Evolutionary conservation across 148 eudicot genomes (phyloP).

Genomic region (Arctostaphylos glauca): DNA sequence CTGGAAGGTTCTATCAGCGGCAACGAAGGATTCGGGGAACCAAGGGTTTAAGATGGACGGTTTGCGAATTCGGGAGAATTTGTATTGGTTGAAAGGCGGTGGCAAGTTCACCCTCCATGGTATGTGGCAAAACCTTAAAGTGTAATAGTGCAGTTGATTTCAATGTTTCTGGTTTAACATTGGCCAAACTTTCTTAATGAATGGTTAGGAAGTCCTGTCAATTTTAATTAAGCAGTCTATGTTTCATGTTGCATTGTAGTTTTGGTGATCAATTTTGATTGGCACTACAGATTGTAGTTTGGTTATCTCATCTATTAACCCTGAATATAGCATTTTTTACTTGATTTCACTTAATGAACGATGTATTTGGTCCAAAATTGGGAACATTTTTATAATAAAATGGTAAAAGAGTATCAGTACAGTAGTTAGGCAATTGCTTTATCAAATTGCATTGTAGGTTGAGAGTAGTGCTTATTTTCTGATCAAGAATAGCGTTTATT

Average conservation of each 20-base stretch:
- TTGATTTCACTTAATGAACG: not conserved
- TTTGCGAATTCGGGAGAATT: conserved; percentile 57
- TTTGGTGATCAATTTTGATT: not conserved
- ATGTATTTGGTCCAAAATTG: not conserved
- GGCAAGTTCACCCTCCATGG: conserved; percentile 73
- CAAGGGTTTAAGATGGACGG: conserved; percentile 94
- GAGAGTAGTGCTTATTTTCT: not conserved
- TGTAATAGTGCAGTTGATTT: not conserved
- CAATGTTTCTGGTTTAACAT: not conserved
- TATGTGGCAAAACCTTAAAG: conserved; percentile 16
- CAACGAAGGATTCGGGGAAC: conserved; percentile 49
- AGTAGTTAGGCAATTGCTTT: not conserved
- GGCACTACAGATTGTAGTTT: not conserved
- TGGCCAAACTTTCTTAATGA: conserved; percentile 2
- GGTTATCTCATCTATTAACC: not conserved
- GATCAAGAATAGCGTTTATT: not conserved
- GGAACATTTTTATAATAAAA: not conserved
- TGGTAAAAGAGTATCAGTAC: not conserved
- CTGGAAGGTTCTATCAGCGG: conserved; percentile 53
- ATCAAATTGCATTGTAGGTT: not conserved
- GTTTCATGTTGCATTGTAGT: not conserved
- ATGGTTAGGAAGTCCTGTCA: not conserved
- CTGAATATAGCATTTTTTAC: not conserved
- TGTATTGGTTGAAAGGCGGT: conserved; percentile 91
- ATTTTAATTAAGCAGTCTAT: not conserved